Evolutionary conservation across 2,329 filamentous ascomycete genomes (phyloP), one percentile per base, ranked within the genome.

Genomic region (Myriangium duriaei): DNA sequence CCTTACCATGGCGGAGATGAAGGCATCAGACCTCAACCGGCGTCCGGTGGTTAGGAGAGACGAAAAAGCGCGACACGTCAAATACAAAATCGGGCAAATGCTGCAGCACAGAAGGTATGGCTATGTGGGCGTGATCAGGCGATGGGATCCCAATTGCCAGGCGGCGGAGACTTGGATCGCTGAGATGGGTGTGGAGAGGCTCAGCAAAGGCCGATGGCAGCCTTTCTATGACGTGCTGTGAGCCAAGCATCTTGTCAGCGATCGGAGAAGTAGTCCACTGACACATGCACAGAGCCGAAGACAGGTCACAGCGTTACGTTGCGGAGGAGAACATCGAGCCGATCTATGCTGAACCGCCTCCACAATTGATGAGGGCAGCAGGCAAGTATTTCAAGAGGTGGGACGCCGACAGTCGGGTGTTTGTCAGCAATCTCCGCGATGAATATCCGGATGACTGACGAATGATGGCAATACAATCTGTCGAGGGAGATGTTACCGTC

Each of bases 301-400:
- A 86, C 49, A 75, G 74, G 36, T 77, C 69, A 36, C 70, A 79
- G 37, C 72, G 81, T 30, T 83, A 87, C 51, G 77, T 87, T 3
- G 79, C 84, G 1, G 78, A 92, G 52, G 79, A 87, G 50, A 94
- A 87, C 49, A 80, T 95, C 40, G 63, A 76, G 41, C 60, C 77
- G n/a, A 61, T 84, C 51, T 32, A 48, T 7, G 41, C 48, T 47
- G 47, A 65, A 21, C 60, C 79, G 2, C 67, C 71, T 0, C 60
- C 70, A n/a, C 59, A 71, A 15, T 65, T 92, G 44, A 70, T 84
- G 52, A 66, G 67, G 32, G 60, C 82, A 47, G 84, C 86, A 3
- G 91, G 91, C 1, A 80, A 79, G 49, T 84, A 83, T 57, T 96
- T 98, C 58, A 92, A 84, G 58, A 69, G 85, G 30, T 96, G 86